Percentiles rank a stretch among this genome's conserved stretches.
Evolutionary conservation across 768 basidiomycete species (phyloP).

Genomic region (Lactarius hengduanensis): DNA sequence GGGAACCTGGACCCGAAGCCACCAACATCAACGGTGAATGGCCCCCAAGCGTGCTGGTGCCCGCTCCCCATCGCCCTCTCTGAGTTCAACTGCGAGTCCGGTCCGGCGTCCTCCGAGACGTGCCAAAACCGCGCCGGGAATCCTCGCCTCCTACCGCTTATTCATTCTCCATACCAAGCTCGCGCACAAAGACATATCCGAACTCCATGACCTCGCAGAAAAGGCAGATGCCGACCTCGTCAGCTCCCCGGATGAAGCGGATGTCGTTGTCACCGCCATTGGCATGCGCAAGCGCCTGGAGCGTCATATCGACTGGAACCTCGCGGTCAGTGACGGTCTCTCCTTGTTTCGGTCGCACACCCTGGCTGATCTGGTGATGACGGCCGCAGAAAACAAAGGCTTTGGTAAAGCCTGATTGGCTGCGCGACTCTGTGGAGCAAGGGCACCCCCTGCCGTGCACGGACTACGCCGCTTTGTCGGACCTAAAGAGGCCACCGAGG

Average conservation of each 20-base stretch:
- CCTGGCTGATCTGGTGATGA: conserved; percentile 5
- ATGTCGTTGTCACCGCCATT: conserved; percentile 65
- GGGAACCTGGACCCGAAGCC: background rate
- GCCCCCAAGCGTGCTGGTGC: conserved; percentile 12
- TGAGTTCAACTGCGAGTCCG: background rate
- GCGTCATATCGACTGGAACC: conserved; percentile 62
- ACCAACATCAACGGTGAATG: conserved; percentile 7
- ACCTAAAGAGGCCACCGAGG: conserved; percentile 48
- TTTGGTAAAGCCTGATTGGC: conserved; percentile 72
- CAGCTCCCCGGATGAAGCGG: conserved; percentile 46
- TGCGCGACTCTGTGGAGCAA: conserved; percentile 53
- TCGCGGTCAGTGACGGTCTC: conserved; percentile 52
- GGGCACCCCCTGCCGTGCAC: conserved; percentile 49
- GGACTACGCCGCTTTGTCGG: conserved; percentile 54
- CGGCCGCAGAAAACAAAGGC: conserved; percentile 54
- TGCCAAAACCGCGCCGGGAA: conserved; percentile 11
- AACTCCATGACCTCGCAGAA: conserved; percentile 35
- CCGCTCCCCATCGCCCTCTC: conserved; percentile 4
- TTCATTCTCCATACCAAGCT: conserved; percentile 33
- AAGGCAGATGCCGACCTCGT: conserved; percentile 38
- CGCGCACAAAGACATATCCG: conserved; percentile 30
- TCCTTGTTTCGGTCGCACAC: background rate
- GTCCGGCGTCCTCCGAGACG: conserved; percentile 4
- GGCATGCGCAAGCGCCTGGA: conserved; percentile 67
- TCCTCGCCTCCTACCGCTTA: conserved; percentile 17